Conservation (phyloP, 2,329 filamentous ascomycete genomes). For the Fusarium sp. region DNA sequence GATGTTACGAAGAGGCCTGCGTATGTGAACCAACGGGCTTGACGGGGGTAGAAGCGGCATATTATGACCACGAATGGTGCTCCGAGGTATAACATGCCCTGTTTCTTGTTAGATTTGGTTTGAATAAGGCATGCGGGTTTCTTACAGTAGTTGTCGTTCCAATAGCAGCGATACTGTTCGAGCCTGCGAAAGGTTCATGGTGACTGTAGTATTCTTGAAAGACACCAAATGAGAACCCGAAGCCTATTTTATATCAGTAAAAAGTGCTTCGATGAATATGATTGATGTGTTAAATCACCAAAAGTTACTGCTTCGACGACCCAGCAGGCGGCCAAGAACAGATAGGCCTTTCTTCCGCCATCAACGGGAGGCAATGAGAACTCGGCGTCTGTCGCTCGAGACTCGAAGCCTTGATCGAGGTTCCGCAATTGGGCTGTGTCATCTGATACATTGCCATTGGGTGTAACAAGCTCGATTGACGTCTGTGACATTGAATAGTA, state of each 20-base stretch:
- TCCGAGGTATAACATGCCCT: constrained; percentile 56
- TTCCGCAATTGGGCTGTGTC: not conserved
- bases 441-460: not conserved
- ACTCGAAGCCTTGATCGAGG: not conserved
- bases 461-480: constrained; percentile 3
- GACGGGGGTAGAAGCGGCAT: constrained; percentile 55
- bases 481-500: constrained; percentile 9
- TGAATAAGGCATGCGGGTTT: fast-evolving
- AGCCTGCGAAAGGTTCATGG: constrained; percentile 65
- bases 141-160: constrained; percentile 65
- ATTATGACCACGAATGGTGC: constrained; percentile 60
- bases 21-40: constrained; percentile 55
- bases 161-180: constrained; percentile 66
- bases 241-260: constrained; percentile 57
- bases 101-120: not conserved
- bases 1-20: constrained; percentile 59
- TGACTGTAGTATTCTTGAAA: constrained; percentile 74
- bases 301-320: constrained; percentile 41
- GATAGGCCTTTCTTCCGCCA: constrained; percentile 54
- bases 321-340: constrained; percentile 46
- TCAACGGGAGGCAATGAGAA: constrained; percentile 52
- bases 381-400: constrained; percentile 16
- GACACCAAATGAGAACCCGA: constrained; percentile 73
- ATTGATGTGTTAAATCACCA: not conserved
- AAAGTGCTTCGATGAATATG: fast-evolving